Conservation (phyloP, 345 rosid species). For the Salix brachista region DNA sequence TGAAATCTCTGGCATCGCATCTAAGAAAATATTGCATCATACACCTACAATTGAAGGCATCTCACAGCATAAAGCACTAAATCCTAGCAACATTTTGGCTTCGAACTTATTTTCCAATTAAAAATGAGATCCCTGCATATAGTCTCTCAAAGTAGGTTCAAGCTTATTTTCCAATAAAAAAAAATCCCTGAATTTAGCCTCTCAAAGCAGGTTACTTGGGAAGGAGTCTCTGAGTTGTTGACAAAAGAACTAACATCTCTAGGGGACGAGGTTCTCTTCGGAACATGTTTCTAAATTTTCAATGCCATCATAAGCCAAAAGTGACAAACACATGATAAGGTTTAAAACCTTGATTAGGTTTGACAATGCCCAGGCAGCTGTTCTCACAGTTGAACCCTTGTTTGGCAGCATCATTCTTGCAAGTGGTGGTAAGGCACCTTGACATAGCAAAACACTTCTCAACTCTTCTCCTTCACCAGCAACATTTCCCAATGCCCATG, state of each 20-base stretch:
- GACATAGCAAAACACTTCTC: constrained; percentile 75
- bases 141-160: too few relatives aligned
- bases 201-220: background rate
- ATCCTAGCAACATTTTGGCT: background rate
- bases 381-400: constrained; percentile 89
- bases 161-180: too few relatives aligned
- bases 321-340: constrained; percentile 3
- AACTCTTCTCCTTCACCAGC: constrained; percentile 97
- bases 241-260: background rate
- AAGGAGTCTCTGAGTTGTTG: background rate
- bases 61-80: background rate
- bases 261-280: background rate
- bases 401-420: constrained; percentile 94
- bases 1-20: background rate
- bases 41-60: background rate
- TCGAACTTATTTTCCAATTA: background rate
- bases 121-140: too few relatives aligned
- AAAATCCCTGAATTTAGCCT: too few relatives aligned
- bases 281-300: background rate
- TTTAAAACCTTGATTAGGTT: constrained; percentile 80
- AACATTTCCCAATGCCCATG: constrained; percentile 97
- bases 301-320: background rate
- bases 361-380: constrained; percentile 98
- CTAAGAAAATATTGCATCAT: background rate
- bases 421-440: constrained; percentile 85